Conservation (phyloP, 73 alveolate species). For the Tetrahymena borealis region DNA sequence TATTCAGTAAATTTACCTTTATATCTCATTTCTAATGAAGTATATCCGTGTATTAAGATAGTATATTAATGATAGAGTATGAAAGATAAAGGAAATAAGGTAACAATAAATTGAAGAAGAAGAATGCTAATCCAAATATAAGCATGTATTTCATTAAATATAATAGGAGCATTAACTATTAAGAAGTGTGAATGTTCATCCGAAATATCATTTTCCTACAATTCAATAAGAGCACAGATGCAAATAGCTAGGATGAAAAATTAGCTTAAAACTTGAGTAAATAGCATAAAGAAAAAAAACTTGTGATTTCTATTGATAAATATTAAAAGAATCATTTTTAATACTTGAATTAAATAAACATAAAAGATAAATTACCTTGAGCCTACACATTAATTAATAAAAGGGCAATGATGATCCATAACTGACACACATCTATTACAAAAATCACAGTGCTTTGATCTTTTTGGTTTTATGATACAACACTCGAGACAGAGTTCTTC, state of each 20-base stretch:
- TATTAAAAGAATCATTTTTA: neutral
- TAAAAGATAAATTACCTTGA: conserved; percentile 44
- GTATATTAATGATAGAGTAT: neutral
- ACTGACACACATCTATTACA: conserved; percentile 76
- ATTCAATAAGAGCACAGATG: neutral
- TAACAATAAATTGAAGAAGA: neutral
- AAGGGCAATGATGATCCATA: conserved; percentile 85
- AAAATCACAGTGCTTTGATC: conserved; percentile 68
- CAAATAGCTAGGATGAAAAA: neutral
- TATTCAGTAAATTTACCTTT: neutral
- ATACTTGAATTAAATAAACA: neutral
- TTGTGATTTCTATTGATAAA: neutral
- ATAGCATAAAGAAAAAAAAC: neutral
- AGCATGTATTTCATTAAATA: neutral
- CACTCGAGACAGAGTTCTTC: neutral
- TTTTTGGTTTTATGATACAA: neutral
- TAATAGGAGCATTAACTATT: neutral
- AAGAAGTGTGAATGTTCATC: neutral
- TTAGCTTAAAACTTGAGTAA: neutral
- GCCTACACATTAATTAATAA: conserved; percentile 80
- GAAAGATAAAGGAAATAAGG: neutral
- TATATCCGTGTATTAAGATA: neutral
- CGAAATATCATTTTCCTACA: neutral
- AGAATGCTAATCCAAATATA: neutral
- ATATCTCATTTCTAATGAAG: neutral